A percentile compares a stretch with the other conserved stretches of the same genome.
These are phyloP conservation scores for Penicillium sp. DNA, from an alignment of 2,329 filamentous ascomycete genomes.

Conservation along the genomic window DNA sequence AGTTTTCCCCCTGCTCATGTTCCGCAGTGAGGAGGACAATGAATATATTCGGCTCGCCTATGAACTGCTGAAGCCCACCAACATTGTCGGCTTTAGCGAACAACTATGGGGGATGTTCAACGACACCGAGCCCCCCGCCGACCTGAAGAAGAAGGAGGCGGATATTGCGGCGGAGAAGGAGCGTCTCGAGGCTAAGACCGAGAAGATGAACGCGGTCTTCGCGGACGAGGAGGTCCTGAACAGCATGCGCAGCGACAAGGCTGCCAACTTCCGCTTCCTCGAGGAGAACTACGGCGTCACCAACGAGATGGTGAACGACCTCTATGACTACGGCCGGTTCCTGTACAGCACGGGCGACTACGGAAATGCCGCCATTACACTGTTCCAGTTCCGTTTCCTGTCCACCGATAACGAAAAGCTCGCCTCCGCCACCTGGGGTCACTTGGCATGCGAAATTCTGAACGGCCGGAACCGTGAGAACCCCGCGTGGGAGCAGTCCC, in stretches of 20 bases:
- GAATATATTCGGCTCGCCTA: constrained; percentile 84
- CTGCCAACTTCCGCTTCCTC: constrained; percentile 95
- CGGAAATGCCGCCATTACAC: constrained; percentile 77
- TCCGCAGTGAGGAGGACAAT: constrained; percentile 73
- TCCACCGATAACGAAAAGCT: constrained; percentile 99
- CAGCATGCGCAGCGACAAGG: constrained; percentile 91
- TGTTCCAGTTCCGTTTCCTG: constrained; percentile 96
- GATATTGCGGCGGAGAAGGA: constrained; percentile 79
- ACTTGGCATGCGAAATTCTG: constrained; percentile 92
- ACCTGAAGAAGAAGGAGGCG: constrained; percentile 85
- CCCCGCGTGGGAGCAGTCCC: constrained; percentile 36
- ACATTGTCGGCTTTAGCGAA: constrained; percentile 98
- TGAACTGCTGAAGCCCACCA: constrained; percentile 90
- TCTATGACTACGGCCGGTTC: constrained; percentile 94
- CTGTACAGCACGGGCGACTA: constrained; percentile 98
- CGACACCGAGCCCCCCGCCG: constrained; percentile 70
- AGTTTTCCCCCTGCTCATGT: constrained; percentile 94
- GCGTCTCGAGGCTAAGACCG: constrained; percentile 78
- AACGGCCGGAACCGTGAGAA: constrained; percentile 58
- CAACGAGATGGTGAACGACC: constrained; percentile 88
- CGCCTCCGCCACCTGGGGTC: constrained; percentile 92
- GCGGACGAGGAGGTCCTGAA: constrained; percentile 84
- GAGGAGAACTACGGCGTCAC: constrained; percentile 96
- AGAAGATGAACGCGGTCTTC: constrained; percentile 81
- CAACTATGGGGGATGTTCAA: constrained; percentile 87